phyloP scores from a whole-genome alignment of 768 basidiomycete species.

The Tylopilus balloui region DNA sequence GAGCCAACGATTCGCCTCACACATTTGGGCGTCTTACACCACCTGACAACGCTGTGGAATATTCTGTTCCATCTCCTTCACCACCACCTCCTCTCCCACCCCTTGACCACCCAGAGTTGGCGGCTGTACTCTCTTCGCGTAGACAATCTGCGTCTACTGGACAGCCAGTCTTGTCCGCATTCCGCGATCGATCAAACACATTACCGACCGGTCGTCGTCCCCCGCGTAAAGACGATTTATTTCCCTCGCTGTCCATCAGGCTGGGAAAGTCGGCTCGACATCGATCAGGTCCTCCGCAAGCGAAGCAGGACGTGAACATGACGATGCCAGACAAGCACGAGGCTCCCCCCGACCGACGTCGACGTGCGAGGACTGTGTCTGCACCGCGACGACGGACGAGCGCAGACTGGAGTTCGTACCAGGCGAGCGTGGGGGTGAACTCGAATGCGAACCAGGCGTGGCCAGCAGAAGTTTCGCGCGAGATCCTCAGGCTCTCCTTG shows the following conservation, averaged over 20 bases:
- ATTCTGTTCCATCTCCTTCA: conserved; percentile 29
- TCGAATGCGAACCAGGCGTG: conserved; percentile 39
- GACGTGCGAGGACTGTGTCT: conserved; percentile 30
- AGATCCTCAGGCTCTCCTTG: conserved; percentile 50
- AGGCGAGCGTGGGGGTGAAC: conserved; percentile 37
- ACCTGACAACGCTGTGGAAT: conserved; percentile 16
- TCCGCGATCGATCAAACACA: conserved; percentile 25
- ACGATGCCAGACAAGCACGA: conserved; percentile 7
- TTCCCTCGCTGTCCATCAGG: conserved; percentile 23
- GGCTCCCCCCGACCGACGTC: conserved; percentile 2
- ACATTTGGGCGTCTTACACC: conserved; percentile 41
- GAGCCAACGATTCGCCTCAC: conserved; percentile 34
- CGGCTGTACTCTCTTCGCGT: conserved; percentile 19
- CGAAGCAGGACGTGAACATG: conserved; percentile 16
- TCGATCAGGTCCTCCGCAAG: conserved; percentile 26
- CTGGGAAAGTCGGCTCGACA: conserved; percentile 27
- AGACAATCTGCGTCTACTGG: conserved; percentile 11
- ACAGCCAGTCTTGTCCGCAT: conserved; percentile 2
- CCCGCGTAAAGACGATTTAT: conserved; percentile 17
- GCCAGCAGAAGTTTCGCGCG: conserved; percentile 56
- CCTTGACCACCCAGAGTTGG: conserved; percentile 39
- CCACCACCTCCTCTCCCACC: conserved; percentile 53
- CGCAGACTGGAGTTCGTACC: conserved; percentile 53
- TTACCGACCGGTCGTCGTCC: conserved; percentile 14
- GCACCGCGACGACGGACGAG: conserved; percentile 43